Base-by-base conservation (phyloP, 768 basidiomycete genomes). In the Lyophyllum decastes region DNA sequence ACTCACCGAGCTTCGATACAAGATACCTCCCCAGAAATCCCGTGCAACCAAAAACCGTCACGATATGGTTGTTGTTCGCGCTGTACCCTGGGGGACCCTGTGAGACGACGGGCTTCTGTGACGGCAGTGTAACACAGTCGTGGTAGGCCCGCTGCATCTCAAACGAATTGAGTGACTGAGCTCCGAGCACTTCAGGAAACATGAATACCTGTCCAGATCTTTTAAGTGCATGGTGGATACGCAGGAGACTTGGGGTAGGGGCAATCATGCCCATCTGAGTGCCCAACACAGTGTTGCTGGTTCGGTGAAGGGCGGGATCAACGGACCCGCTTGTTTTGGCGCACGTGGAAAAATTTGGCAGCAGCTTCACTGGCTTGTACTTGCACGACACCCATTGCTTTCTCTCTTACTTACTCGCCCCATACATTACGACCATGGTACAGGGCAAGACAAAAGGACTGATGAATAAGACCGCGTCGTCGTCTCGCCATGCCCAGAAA, bases 21-120 rank as follows among this genome's bases (percentile, higher is more conserved):
- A 98, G 79, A 73, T 98, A 98, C 69, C 95, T 80, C 45, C 96
- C 97, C 57, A 99, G 77, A 72, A 98, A 98, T 5, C 95, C 93
- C 3, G 95, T 97, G 70, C 89, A 91, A 22, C 97, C 97, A 80
- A 99, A 98, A 49, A 98, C 95, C 16, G 97, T 99, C 41, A 90
- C 96, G 35, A 89, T 84, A 74, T 95, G 95, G 2, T 96, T 97
- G 41, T 89, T 88, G 58, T 89, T 88, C 3, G 93, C 89, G 67
- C 90, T 92, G 68, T 94, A 92, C 60, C 89, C 95, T 52, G 88
- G 87, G 52, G 86, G 82, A 19, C 95, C 95, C 62, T 85, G 78
- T 5, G 87, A 82, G 66, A 95, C 78, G 62, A 92, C 77, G 38
- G 92, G 87, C 64, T 87, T 87, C 61, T 70, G 69, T 48, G 76